Percentiles rank a stretch among this genome's conserved stretches.
Conservation (phyloP, 2,329 filamentous ascomycete genomes). For the Plectosphaerella sp. region DNA sequence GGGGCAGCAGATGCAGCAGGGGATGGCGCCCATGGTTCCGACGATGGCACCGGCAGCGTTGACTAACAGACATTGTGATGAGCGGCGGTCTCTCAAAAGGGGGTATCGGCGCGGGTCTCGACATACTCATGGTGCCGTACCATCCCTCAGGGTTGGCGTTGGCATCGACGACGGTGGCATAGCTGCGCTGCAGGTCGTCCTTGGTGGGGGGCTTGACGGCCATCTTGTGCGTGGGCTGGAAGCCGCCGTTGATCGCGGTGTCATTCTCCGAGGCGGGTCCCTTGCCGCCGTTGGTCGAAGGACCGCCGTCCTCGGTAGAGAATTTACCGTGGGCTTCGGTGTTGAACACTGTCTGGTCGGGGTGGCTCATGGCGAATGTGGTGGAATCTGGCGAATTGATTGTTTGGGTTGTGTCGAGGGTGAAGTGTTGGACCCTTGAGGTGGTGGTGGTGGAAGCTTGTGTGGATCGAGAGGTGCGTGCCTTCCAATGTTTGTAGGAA, state of each 20-base stretch:
- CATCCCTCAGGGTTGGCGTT: slow-evolving; percentile 74
- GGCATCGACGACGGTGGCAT: slow-evolving; percentile 60
- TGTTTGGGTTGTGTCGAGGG: neutral
- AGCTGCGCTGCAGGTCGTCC: slow-evolving; percentile 81
- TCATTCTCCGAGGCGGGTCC: neutral
- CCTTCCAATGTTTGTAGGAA: neutral
- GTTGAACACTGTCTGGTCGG: neutral
- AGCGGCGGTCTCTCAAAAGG: neutral
- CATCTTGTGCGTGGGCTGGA: slow-evolving; percentile 49
- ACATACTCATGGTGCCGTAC: slow-evolving; percentile 83
- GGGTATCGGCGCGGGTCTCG: neutral
- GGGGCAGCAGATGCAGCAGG: slow-evolving; percentile 86
- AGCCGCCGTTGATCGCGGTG: slow-evolving; percentile 27
- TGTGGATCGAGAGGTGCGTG: neutral
- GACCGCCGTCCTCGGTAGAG: neutral
- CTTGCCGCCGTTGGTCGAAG: neutral
- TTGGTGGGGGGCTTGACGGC: slow-evolving; percentile 73
- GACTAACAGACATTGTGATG: slow-evolving; percentile 37
- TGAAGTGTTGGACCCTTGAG: neutral
- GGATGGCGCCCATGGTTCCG: slow-evolving; percentile 79
- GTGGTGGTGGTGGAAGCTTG: neutral
- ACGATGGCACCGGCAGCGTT: slow-evolving; percentile 69
- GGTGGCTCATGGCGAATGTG: neutral
- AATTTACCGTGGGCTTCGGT: neutral
- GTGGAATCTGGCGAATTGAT: no score